Conservation (phyloP, 2,329 filamentous ascomycete species). For the Sarocladium brachiariae region DNA sequence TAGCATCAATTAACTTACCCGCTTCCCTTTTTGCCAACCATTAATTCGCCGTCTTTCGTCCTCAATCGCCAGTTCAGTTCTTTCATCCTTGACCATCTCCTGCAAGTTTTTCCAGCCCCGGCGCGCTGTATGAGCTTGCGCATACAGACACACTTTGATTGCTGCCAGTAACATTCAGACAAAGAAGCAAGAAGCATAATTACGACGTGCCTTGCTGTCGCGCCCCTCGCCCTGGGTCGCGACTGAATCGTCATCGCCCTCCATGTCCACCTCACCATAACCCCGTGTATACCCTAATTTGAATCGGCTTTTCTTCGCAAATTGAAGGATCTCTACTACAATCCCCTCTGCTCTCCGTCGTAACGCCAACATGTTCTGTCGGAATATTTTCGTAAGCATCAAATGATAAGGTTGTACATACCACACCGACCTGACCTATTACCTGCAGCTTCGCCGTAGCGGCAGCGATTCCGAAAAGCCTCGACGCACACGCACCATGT, state of each 20-base stretch:
- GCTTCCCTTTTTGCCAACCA: neutral
- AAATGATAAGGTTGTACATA: too few species aligned
- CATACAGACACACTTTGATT: too few species aligned
- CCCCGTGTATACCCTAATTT: too few species aligned
- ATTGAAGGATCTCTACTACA: too few species aligned
- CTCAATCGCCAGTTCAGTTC: too few species aligned
- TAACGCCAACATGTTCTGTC: slow-evolving; percentile 3
- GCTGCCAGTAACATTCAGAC: too few species aligned
- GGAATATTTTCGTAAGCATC: slow-evolving; percentile 17
- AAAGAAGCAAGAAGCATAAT: too few species aligned
- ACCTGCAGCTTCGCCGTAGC: slow-evolving; percentile 7
- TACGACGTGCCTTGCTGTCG: slow-evolving; percentile 3
- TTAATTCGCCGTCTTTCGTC: neutral
- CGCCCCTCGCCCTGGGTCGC: neutral
- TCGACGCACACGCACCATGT: slow-evolving; percentile 29
- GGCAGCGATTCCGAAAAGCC: slow-evolving; percentile 12
- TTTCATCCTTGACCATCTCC: too few species aligned
- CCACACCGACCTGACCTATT: neutral
- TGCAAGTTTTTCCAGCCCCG: too few species aligned
- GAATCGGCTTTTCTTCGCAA: too few species aligned
- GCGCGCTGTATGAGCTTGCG: too few species aligned
- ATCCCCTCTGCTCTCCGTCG: too few species aligned
- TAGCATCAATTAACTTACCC: neutral
- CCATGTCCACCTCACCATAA: neutral
- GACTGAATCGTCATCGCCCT: slow-evolving; percentile 6